These are phyloP conservation scores for Malassezia brasiliensis DNA, from an alignment of 1,284 basidiomycete species.

Conservation along the genomic window DNA sequence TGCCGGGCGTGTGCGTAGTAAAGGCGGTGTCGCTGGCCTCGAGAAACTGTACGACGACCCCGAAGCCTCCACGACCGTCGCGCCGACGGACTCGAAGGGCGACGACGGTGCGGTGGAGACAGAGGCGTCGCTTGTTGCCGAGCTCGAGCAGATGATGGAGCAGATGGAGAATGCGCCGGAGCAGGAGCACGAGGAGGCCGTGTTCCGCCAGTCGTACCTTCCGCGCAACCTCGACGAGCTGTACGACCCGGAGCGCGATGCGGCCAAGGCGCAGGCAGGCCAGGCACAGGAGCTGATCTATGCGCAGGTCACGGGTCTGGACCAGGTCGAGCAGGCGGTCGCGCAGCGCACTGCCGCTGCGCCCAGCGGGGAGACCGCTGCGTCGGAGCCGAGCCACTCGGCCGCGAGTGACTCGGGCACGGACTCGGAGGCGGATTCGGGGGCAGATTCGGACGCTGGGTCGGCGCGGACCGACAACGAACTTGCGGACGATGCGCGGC, in stretches of 20 bases:
- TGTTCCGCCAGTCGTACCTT: constrained; percentile 40
- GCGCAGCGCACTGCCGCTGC: background rate
- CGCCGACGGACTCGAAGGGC: too few species aligned
- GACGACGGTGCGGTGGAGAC: constrained; percentile 21
- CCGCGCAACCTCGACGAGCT: constrained; percentile 44
- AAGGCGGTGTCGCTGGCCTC: constrained; percentile 29
- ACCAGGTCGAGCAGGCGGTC: background rate
- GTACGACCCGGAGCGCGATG: constrained; percentile 41
- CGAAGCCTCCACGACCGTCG: too few species aligned
- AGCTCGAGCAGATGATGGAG: constrained; percentile 25
- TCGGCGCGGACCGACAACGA: background rate
- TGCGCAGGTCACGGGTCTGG: constrained; percentile 22
- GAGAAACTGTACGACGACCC: constrained; percentile 23
- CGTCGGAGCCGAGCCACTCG: constrained; percentile 4
- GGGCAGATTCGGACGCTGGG: background rate
- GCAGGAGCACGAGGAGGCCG: constrained; percentile 30
- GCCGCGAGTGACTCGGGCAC: background rate
- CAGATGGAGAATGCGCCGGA: constrained; percentile 3
- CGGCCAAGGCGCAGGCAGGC: constrained; percentile 20
- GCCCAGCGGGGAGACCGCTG: background rate
- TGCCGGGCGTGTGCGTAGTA: constrained; percentile 16
- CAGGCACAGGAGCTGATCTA: constrained; percentile 22
- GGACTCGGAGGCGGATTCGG: background rate
- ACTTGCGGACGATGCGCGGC: constrained; percentile 5
- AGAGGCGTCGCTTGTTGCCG: constrained; percentile 25